phyloP scores from a whole-genome alignment of 306 rosid genomes.

The Notholithocarpus densiflorus region DNA sequence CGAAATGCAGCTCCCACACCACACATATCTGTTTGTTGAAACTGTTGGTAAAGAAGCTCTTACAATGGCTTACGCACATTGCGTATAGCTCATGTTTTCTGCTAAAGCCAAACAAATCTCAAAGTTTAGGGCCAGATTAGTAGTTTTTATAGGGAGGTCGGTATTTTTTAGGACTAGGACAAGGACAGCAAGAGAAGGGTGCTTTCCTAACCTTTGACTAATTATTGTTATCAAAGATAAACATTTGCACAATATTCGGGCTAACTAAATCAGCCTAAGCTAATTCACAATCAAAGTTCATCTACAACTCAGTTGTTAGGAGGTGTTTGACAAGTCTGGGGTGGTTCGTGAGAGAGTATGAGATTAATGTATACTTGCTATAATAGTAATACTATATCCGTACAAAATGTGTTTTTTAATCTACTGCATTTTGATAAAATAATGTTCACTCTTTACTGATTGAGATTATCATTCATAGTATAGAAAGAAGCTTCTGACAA shows the following conservation, averaged over 20 bases:
- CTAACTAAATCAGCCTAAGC: not conserved
- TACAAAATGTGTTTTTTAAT: not conserved
- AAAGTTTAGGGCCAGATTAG: not conserved
- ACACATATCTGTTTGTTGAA: slow-evolving; percentile 8
- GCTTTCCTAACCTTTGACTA: not conserved
- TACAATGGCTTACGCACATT: not conserved
- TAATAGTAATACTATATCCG: too few species aligned
- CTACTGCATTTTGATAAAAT: not conserved
- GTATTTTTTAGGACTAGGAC: not conserved
- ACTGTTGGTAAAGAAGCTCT: slow-evolving; percentile 4
- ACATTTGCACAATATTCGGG: not conserved
- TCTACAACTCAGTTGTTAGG: too few species aligned
- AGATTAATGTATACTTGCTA: not conserved
- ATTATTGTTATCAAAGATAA: not conserved
- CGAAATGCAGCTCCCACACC: not conserved
- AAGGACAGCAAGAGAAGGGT: not conserved
- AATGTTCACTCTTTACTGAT: too few species aligned
- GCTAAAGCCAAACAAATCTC: not conserved
- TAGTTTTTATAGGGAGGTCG: not conserved
- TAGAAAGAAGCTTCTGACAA: not conserved
- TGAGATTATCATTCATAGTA: too few species aligned
- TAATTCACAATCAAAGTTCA: not conserved
- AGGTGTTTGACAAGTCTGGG: too few species aligned
- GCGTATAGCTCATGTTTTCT: slow-evolving; percentile 24
- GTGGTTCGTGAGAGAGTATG: not conserved